Base-by-base conservation (phyloP, 75 land plant genomes). In the Gnetum montanum region DNA sequence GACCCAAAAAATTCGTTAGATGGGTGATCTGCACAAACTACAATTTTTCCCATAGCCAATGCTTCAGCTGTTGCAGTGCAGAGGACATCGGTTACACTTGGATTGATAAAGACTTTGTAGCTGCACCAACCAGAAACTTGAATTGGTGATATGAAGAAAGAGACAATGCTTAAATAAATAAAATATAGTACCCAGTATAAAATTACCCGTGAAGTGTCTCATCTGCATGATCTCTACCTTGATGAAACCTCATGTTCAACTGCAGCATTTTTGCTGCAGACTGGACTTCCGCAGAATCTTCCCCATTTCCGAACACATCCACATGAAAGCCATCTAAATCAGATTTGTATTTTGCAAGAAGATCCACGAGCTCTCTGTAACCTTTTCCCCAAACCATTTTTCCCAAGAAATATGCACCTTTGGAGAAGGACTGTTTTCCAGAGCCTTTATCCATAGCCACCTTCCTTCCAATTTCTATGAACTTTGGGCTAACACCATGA, bases 371-470 rank as follows among this genome's bases (percentile, higher is more conserved):
- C 59, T 93, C 98, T 47, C 77, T 82, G 68, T 89, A 93, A 2
- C 98, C 98, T 63, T 93, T 93, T 27, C 87, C 95, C 98, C 98
- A 93, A 13, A 93, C 88, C 98, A 93, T 85, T 72, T 93, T 93
- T 49, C 98, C 98, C 18, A 93, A 48, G 54, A 85, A 93, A 57
- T 93, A 93, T 43, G 98, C 95, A 53, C 98, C 98, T 55, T 85
- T 80, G 3, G 84, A 72, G 49, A 93, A 93, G 26, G 71, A 54
- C 49, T 73, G 76, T 51, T 68, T 57, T 13, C 79, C 84, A 64
- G 15, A 51, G 37, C 74, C 77, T 35, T 41, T 80, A 16, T 79
- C 84, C n/a, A 53, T 60, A 31, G 90, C 90, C 24, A 93, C 30
- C 66, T 80, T 73, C 34, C 75, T 75, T 22, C 98, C 98, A 63